Conservation (phyloP, 257 asterid species). For the Haberlea rhodopensis region DNA sequence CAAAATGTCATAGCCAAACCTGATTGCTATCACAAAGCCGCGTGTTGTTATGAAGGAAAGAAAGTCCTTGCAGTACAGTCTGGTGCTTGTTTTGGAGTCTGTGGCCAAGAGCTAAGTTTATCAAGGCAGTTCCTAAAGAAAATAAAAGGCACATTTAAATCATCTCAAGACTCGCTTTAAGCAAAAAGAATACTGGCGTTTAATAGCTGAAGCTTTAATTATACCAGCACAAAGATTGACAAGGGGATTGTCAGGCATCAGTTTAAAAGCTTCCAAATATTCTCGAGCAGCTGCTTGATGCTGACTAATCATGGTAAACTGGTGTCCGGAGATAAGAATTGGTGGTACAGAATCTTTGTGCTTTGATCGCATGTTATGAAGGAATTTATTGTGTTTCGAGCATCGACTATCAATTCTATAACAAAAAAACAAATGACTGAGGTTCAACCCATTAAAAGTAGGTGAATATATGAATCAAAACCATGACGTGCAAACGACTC, state of each 20-base stretch:
- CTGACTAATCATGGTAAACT: conserved; percentile 72
- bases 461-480: conserved; percentile 8
- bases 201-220: conserved; percentile 4
- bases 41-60: conserved; percentile 63
- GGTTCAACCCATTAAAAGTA: conserved; percentile 18
- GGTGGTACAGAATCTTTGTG: conserved; percentile 71
- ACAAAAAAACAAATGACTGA: conserved; percentile 20
- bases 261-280: conserved; percentile 69
- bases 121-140: conserved; percentile 62
- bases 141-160: background rate
- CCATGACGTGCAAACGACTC: background rate
- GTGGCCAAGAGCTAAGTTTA: conserved; percentile 72
- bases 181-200: conserved; percentile 2
- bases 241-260: conserved; percentile 71
- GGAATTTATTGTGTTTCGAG: conserved; percentile 59
- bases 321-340: conserved; percentile 67
- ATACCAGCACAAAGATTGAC: conserved; percentile 78
- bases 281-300: conserved; percentile 82
- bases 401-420: conserved; percentile 43
- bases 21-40: conserved; percentile 57
- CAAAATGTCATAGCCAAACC: conserved; percentile 34
- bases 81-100: conserved; percentile 88
- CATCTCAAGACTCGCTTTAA: conserved; percentile 2
- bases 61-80: conserved; percentile 65
- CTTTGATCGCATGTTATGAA: conserved; percentile 53